phyloP scores from a whole-genome alignment of 1,284 basidiomycete species.

The Ganoderma resinaceum region DNA sequence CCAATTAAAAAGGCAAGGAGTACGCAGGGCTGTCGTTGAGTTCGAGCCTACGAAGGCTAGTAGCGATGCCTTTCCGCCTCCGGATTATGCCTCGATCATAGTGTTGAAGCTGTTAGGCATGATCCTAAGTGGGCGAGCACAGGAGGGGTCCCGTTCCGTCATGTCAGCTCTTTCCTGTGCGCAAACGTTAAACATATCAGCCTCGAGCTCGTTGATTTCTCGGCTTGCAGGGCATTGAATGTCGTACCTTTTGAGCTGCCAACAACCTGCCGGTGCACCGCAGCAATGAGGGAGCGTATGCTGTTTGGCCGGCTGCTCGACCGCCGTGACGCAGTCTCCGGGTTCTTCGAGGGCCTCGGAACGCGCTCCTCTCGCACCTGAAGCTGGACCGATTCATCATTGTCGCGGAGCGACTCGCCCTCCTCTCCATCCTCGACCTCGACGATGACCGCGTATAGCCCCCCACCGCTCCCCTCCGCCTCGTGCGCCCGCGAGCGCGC shows the following conservation, averaged over 20 bases:
- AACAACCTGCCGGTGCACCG: constrained; percentile 13
- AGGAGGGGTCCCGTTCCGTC: too few species aligned
- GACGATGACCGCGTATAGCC: constrained; percentile 12
- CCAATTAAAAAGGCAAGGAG: too few species aligned
- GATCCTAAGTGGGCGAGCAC: too few species aligned
- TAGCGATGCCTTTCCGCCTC: too few species aligned
- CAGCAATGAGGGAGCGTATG: constrained; percentile 13
- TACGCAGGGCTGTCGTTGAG: too few species aligned
- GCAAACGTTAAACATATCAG: not conserved
- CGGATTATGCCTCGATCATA: too few species aligned
- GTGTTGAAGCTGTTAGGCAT: too few species aligned
- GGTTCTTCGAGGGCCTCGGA: not conserved
- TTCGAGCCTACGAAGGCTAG: too few species aligned
- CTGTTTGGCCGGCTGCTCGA: constrained; percentile 1
- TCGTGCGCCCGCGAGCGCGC: constrained; percentile 9
- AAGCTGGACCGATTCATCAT: not conserved
- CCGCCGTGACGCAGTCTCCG: not conserved
- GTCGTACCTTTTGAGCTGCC: not conserved
- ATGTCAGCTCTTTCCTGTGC: constrained; percentile 3
- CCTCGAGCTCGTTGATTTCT: not conserved
- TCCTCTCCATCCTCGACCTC: constrained; percentile 9
- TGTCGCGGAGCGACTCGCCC: not conserved
- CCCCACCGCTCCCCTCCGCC: constrained; percentile 3
- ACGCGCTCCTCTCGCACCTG: not conserved
- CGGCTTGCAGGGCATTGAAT: not conserved